Conservation (phyloP, 345 rosid species). For the Brassica napus region Da-Ae NC_063449.1:40838501-40839000, state of each 20-base stretch:
- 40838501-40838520: not conserved
- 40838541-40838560: not conserved
- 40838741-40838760: not conserved
- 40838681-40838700: not conserved
- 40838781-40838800: not conserved
- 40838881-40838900: conserved; percentile 3
- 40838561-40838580: not conserved
- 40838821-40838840: not conserved
- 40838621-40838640: not conserved
- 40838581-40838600: not conserved
- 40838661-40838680: not conserved
- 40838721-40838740: not conserved
- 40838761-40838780: not conserved
- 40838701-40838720: not conserved
- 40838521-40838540: not conserved
- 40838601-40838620: not conserved
- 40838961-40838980: conserved; percentile 9
- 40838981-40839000: conserved; percentile 27
- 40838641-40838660: not conserved
- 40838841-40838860: conserved; percentile 1
- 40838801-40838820: not conserved
- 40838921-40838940: not conserved
- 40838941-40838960: conserved; percentile 1
- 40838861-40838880: conserved; percentile 5
- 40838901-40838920: conserved; percentile 12